Base-by-base conservation (phyloP, 352 stramenopile genomes). In the Hyaloperonospora brassicae region DNA sequence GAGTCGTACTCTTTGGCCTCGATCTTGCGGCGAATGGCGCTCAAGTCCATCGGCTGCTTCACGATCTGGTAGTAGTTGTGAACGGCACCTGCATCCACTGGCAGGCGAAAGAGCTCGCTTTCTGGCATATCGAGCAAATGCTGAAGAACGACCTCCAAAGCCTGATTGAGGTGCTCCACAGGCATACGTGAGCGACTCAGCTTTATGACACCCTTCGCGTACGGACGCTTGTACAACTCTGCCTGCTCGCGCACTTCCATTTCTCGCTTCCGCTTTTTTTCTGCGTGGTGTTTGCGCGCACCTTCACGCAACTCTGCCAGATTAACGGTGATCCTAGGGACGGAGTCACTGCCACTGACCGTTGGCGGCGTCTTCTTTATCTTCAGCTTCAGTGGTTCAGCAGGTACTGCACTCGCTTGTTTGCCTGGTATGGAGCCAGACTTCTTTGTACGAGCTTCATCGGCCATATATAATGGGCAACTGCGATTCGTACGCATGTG, bases 401-500 rank as follows among this genome's bases (percentile, higher is more conserved):
- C 59, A 22, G 68, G 49, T 23, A 50, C 49, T 40, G 49, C 56
- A 41, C 55, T 64, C 23, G 60, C 61, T 65, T 72, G 65, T 39
- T 63, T 47, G 35, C 68, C 64, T 5, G 55, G 65, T 1, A 61
- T 45, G 6, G 48, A 50, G 13, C 55, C 51, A 22, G 57, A 38
- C 27, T 76, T 80, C 35, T 80, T 84, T 10, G 63, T 50, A 9
- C 67, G 64, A 12, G 63, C 53, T 34, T 84, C 73, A 57, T 87
- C 74, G 0, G 79, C 79, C 79, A 89, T 89, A 57, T 88, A 93
- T 47, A 93, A 56, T 9, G 80, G 79, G 46, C 82, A 93, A 25
- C 75, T 90, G 17, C 82, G 76, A 47, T 93, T 93, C 14, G 79
- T 93, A 38, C 80, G 79, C 76, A 93, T 93, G 57, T 93, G 82